Evolutionary conservation across 2,329 filamentous ascomycete genomes (phyloP).

Genomic region (Sporothrix dimorphospora): DNA sequence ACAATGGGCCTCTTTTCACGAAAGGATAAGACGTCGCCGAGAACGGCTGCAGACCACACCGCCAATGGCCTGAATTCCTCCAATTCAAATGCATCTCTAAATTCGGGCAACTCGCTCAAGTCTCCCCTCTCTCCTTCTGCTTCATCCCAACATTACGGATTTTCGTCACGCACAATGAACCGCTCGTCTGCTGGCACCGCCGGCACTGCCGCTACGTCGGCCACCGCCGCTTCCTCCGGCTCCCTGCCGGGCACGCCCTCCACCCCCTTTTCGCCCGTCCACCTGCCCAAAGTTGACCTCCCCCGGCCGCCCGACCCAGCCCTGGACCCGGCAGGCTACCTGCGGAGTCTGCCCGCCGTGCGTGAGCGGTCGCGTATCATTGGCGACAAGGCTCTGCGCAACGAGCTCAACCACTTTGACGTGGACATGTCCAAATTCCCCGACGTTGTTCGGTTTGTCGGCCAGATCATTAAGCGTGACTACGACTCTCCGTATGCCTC

Average conservation of each 20-base stretch:
- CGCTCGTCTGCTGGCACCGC: constrained; percentile 56
- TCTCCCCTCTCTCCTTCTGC: constrained; percentile 38
- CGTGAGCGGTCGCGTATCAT: constrained; percentile 76
- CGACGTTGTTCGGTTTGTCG: constrained; percentile 82
- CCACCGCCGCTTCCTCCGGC: constrained; percentile 27
- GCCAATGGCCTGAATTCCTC: constrained; percentile 46
- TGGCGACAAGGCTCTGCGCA: constrained; percentile 73
- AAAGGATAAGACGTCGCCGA: constrained; percentile 55
- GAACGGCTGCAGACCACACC: constrained; percentile 36
- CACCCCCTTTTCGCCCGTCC: constrained; percentile 55
- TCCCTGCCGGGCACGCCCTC: constrained; percentile 50
- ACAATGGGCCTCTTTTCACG: constrained; percentile 61
- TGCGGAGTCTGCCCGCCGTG: constrained; percentile 86
- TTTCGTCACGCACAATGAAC: constrained; percentile 48
- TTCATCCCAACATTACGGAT: constrained; percentile 40
- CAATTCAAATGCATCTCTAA: constrained; percentile 55
- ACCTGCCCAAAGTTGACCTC: constrained; percentile 75
- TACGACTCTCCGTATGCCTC: constrained; percentile 57
- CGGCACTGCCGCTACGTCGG: constrained; percentile 30
- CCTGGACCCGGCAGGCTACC: constrained; percentile 85
- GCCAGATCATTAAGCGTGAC: constrained; percentile 83
- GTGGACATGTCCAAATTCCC: constrained; percentile 84
- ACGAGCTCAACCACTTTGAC: constrained; percentile 82
- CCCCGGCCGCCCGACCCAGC: constrained; percentile 85
- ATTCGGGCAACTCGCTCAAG: constrained; percentile 55